Evolutionary conservation across 345 rosid species (phyloP).

Genomic region (Streptanthus diversifolius): DNA sequence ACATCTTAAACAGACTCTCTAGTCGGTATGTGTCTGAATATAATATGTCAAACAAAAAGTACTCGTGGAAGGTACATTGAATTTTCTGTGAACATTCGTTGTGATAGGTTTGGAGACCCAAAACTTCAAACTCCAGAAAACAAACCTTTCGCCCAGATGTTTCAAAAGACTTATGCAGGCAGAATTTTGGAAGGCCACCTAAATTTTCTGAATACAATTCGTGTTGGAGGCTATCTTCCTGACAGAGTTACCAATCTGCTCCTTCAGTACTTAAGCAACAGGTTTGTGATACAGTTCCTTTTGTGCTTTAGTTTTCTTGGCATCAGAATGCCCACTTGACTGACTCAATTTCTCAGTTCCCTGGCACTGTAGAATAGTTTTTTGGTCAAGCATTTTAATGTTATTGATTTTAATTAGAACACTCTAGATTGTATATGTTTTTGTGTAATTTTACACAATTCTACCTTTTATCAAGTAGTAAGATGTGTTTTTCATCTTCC

Average conservation of each 20-base stretch:
- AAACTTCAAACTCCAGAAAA: slow-evolving; percentile 82
- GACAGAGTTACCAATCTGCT: slow-evolving; percentile 93
- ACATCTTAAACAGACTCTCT: slow-evolving; percentile 86
- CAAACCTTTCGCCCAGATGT: slow-evolving; percentile 83
- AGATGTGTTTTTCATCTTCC: not conserved
- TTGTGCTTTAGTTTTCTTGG: slow-evolving; percentile 2
- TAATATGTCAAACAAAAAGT: not conserved
- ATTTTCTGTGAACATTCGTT: not conserved
- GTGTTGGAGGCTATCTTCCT: slow-evolving; percentile 90
- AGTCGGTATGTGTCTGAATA: slow-evolving; percentile 53
- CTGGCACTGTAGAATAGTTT: not conserved
- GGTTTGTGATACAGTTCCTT: slow-evolving; percentile 44
- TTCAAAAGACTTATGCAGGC: slow-evolving; percentile 91
- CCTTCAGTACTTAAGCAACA: slow-evolving; percentile 93
- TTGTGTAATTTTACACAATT: not conserved
- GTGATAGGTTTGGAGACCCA: slow-evolving; percentile 87
- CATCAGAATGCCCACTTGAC: slow-evolving; percentile 6
- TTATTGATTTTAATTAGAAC: not conserved
- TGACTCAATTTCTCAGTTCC: not conserved
- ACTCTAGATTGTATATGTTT: not conserved
- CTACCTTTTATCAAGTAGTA: not conserved
- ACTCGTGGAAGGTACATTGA: not conserved
- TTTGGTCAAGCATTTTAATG: not conserved
- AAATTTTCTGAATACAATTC: slow-evolving; percentile 70
- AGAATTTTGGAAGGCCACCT: slow-evolving; percentile 91